These are phyloP conservation scores for Zalaria obscura DNA, from an alignment of 2,329 filamentous ascomycete genomes.

Conservation along the genomic window DNA sequence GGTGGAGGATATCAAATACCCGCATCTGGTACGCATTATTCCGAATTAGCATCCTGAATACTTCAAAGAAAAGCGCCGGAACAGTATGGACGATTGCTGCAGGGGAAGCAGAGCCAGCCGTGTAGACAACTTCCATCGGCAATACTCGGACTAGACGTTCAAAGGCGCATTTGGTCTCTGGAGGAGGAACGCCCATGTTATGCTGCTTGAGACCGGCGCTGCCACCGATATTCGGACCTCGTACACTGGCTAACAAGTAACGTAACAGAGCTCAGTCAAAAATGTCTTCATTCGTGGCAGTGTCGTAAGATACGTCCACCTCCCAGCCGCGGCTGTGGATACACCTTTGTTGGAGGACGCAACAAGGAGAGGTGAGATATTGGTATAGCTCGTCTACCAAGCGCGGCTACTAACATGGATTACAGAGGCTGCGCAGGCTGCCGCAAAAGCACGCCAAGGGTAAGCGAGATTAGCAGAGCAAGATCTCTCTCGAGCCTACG, in stretches of 20 bases:
- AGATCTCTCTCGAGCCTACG: background rate
- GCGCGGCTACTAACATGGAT: conserved; percentile 1
- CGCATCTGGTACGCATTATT: conserved; percentile 56
- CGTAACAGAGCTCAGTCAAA: conserved; percentile 58
- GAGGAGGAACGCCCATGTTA: no score
- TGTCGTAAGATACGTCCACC: conserved; percentile 82
- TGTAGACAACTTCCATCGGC: no score
- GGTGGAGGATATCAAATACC: conserved; percentile 85
- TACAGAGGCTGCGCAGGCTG: conserved; percentile 17
- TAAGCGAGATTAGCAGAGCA: conserved; percentile 3
- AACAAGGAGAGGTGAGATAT: conserved; percentile 58
- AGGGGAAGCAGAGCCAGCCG: no score
- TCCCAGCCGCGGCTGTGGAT: conserved; percentile 71
- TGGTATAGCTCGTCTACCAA: background rate
- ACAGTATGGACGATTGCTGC: no score
- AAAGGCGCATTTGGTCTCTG: no score
- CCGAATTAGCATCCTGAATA: no score
- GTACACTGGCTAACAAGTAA: no score
- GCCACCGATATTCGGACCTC: no score
- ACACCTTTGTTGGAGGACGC: conserved; percentile 81
- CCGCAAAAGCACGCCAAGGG: conserved; percentile 19
- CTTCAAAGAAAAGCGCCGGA: no score
- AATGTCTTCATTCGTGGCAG: conserved; percentile 93
- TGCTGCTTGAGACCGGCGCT: no score
- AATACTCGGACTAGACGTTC: no score